These are phyloP conservation scores for Mrakia frigida DNA, from an alignment of 768 basidiomycete species.

Conservation along the genomic window DNA sequence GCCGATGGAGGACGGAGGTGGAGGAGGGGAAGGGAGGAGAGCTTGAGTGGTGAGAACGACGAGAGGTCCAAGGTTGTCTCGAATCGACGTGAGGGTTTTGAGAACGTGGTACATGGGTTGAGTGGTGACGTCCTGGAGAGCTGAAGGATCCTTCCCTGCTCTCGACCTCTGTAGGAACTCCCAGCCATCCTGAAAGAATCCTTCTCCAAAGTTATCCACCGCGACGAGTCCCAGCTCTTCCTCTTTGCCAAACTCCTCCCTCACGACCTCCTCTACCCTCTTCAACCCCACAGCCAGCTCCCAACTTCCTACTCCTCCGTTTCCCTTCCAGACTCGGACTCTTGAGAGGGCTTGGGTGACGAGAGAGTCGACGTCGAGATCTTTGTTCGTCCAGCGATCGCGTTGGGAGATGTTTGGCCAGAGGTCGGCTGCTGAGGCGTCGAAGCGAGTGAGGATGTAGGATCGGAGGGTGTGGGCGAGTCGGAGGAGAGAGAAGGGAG, in stretches of 20 bases:
- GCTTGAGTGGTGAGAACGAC: conserved; percentile 21
- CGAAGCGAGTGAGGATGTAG: not conserved
- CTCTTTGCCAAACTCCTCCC: not conserved
- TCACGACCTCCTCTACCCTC: not conserved
- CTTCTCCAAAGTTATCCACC: conserved; percentile 18
- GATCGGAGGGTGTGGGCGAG: not conserved
- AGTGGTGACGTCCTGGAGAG: not conserved
- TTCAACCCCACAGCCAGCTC: not conserved
- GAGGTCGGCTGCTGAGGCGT: not conserved
- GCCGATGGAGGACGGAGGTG: not conserved
- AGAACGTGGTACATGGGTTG: conserved; percentile 25
- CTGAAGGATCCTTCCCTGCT: not conserved
- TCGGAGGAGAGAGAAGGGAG: conserved; percentile 20
- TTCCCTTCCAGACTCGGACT: conserved; percentile 5
- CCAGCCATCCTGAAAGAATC: conserved; percentile 13
- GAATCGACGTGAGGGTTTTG: conserved; percentile 5
- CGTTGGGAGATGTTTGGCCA: not conserved
- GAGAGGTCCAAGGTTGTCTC: not conserved
- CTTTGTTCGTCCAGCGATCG: not conserved
- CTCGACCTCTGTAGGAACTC: not conserved
- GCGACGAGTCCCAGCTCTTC: conserved; percentile 15
- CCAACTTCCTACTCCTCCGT: conserved; percentile 2
- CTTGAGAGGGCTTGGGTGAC: not conserved
- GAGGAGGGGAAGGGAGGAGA: not conserved
- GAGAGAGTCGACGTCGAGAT: not conserved